Evolutionary conservation across 371 early-diverging fungal species (phyloP), one percentile per base, ranked within the genome.

Genomic region (Mortierella polycephala): DNA sequence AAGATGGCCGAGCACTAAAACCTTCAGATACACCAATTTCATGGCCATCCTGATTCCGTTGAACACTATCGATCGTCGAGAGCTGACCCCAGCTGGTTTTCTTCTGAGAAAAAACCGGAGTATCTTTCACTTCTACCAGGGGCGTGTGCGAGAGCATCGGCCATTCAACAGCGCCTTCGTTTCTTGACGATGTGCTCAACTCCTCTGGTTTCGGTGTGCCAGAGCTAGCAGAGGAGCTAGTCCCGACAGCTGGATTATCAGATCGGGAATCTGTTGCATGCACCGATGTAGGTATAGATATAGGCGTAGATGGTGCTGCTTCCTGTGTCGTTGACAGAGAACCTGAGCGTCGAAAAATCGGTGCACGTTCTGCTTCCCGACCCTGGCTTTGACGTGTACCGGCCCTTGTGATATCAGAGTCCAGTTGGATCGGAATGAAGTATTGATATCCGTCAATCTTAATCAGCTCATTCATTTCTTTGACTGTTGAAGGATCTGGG

Each of bases 21-120:
- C 45, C 55, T 18, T 69, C 66, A 8, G 30, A 9, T 52, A 42
- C 39, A 12, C 30, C 41, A 13, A 10, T 7, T 23, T 37, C 59
- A 3, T 59, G 44, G n/a, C 53, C 61, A 52, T 55, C 62, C 5
- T 40, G 37, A 20, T 40, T 16, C 2, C 41, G 9, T 42, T 56
- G 55, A 0, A 4, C 2, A n/a, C 40, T 40, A 1, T 66, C 72
- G 7, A 45, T 5, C 23, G 8, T 59, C 7, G 63, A 49, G 42
- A 67, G 37, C 7, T 69, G 75, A 8, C 46, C 71, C 75, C 75
- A 75, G 40, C 60, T 62, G 9, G 70, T 47, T 23, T 75, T 75
- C 18, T 60, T 61, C 14, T 7, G 20, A 8, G 75, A 39, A 7
- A 60, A 37, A 6, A 16, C 9, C 12, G 63, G 67, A 16, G 50